phyloP scores from a whole-genome alignment of 257 asterid genomes.

The Nemophila menziesii region DNA sequence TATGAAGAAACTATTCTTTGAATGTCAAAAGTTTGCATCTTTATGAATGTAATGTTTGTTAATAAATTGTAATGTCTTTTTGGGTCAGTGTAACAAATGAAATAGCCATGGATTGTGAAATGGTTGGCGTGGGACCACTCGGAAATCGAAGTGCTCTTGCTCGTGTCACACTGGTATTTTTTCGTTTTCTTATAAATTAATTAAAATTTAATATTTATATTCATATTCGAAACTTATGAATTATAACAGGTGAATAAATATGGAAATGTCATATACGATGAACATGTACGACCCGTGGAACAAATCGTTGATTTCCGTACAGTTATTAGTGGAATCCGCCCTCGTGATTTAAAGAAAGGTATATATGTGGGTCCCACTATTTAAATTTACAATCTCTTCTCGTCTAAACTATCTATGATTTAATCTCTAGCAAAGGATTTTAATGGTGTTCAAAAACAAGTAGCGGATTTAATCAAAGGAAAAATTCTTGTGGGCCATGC shows the following conservation, averaged over 20 bases:
- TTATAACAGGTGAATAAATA: constrained; percentile 74
- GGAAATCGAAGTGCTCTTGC: constrained; percentile 95
- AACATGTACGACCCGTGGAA: constrained; percentile 81
- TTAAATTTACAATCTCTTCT: background rate
- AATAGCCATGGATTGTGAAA: constrained; percentile 94
- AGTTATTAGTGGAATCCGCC: constrained; percentile 87
- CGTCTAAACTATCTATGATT: constrained; percentile 11
- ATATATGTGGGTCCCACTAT: background rate
- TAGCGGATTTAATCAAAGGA: constrained; percentile 70
- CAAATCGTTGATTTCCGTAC: constrained; percentile 85
- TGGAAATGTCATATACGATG: constrained; percentile 83
- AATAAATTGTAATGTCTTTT: background rate
- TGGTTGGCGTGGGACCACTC: constrained; percentile 81
- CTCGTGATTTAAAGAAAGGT: constrained; percentile 80
- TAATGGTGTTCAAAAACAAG: constrained; percentile 57
- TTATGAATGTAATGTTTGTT: background rate
- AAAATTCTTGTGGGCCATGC: constrained; percentile 93
- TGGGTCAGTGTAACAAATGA: constrained; percentile 51
- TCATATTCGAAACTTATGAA: constrained; percentile 7
- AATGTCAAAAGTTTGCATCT: background rate
- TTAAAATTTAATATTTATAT: too few relatives aligned
- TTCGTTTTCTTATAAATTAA: background rate
- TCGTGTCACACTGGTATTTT: constrained; percentile 76
- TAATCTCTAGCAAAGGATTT: constrained; percentile 70
- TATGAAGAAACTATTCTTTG: background rate